Conservation (phyloP, 148 eudicot species). For the Rhododendron griersonianum region DNA sequence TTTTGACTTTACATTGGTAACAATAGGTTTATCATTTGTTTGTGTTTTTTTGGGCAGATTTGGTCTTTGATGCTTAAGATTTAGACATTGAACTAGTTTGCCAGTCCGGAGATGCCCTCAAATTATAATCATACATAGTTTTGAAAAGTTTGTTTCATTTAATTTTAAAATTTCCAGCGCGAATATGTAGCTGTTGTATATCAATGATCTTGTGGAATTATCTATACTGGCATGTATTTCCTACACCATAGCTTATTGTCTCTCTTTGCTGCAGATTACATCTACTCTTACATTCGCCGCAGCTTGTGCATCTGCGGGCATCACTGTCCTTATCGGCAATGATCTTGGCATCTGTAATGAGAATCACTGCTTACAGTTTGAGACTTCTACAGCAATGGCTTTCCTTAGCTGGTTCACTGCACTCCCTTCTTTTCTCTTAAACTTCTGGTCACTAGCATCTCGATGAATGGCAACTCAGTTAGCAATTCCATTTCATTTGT, state of each 20-base stretch:
- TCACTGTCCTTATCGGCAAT: conserved; percentile 83
- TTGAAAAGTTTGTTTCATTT: not conserved
- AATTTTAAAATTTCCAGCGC: not conserved
- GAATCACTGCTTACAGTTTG: conserved; percentile 74
- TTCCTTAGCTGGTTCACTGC: conserved; percentile 87
- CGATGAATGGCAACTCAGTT: conserved; percentile 25
- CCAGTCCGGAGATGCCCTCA: not conserved
- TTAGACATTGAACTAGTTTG: not conserved
- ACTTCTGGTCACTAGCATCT: conserved; percentile 88
- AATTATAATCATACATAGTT: not conserved
- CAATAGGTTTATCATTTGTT: not conserved
- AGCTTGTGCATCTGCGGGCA: conserved; percentile 94
- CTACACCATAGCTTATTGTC: not conserved
- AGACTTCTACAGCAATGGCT: conserved; percentile 92
- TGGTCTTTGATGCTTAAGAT: not conserved
- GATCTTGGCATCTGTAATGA: conserved; percentile 56
- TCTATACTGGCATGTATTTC: not conserved
- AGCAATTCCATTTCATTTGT: not conserved
- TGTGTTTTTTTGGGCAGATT: not conserved
- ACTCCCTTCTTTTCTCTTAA: conserved; percentile 78
- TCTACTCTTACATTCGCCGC: conserved; percentile 90
- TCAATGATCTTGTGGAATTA: not conserved
- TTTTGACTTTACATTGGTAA: not conserved
- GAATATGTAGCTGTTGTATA: not conserved
- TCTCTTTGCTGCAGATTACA: conserved; percentile 53